Base-by-base conservation (phyloP, 208 protist species). In the Crithidia acanthocephali region DNA sequence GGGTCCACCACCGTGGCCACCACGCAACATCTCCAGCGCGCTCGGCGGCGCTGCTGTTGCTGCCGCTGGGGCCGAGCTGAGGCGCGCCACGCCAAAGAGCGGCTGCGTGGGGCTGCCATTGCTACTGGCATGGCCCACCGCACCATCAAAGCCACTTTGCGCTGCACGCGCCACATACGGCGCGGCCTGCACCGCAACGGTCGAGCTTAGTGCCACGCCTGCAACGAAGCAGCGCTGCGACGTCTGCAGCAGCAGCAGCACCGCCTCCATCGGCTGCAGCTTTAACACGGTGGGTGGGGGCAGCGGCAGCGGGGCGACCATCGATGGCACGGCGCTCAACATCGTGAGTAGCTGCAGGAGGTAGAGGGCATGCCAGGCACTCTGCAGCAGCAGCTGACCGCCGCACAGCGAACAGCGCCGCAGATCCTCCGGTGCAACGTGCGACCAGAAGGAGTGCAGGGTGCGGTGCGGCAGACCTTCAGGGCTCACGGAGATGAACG, bases 371-470 rank as follows among this genome's bases (percentile, higher is more conserved):
- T 85, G 40, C 84, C 84, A 88, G 32, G 16, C 52, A 40, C 72
- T 60, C 52, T 83, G 48, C 20, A 90, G 2, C 20, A 84, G 67
- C 30, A 83, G 60, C 68, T 93, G 76, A 10, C 76, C 79, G 18
- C 72, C 74, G 79, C 84, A 93, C 25, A 90, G 59, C 7, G 83
- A 40, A 53, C 86, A 89, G 56, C 64, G 64, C 15, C 69, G 62
- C 18, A 69, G 32, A 27, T 73, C 69, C 16, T 68, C 65, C 11
- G 72, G 50, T 0, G 20, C 40, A 50, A 72, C 30, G 59, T 78
- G 65, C 9, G 65, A 48, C 64, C 68, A 55, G 47, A 78, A 53
- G 9, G 57, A 13, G 58, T 78, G 72, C 1, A 78, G 72, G 4
- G 58, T 63, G n/a, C 72, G 72, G 22, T 57, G 22, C 25, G 50